Evolutionary conservation across 768 basidiomycete species (phyloP).

Genomic region (Phylloporus sp.): DNA sequence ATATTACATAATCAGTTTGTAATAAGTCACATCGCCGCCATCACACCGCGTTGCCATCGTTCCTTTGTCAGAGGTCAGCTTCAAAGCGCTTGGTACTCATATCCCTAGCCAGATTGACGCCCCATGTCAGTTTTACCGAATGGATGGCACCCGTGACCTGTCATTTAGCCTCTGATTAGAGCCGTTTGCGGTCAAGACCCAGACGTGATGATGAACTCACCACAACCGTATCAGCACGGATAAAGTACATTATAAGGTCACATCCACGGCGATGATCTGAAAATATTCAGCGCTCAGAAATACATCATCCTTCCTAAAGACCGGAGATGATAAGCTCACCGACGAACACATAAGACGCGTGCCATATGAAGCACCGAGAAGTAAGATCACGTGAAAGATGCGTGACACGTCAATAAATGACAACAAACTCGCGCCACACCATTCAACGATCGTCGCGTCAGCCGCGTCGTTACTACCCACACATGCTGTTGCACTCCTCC

Average conservation of each 20-base stretch:
- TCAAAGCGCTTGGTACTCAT: no score
- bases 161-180: no score
- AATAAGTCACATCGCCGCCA: no score
- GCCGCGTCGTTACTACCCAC: neutral
- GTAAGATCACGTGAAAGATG: constrained; percentile 10
- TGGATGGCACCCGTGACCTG: no score
- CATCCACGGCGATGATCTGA: neutral
- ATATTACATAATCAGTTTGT: neutral
- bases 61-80: neutral
- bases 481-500: constrained; percentile 18
- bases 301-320: neutral
- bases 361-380: neutral
- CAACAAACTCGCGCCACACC: constrained; percentile 21
- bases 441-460: constrained; percentile 7
- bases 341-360: neutral
- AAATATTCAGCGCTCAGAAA: neutral
- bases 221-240: no score
- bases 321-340: neutral
- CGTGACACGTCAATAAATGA: constrained; percentile 22
- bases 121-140: no score
- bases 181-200: no score
- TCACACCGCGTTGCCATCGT: neutral
- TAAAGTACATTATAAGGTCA: no score
- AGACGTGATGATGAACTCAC: no score
- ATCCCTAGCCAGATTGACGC: no score